Base-by-base conservation (phyloP, 73 alveolate species). In the Effrenium voratum region DNA sequence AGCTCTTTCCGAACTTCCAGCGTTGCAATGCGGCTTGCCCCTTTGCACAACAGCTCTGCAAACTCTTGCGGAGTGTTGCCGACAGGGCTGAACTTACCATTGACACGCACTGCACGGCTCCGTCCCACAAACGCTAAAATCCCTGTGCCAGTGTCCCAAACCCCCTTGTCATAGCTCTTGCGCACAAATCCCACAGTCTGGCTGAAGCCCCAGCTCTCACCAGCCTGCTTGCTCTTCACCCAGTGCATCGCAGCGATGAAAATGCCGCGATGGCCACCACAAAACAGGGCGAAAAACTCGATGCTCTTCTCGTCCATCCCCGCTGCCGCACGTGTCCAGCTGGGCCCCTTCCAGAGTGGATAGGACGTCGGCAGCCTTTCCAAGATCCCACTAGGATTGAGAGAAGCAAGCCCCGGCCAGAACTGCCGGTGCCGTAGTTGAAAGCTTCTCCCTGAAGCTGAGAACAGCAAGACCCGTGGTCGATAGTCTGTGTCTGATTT, bases 221-320 rank as follows among this genome's bases (percentile, higher is more conserved):
- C 80, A 45, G 5, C 34, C 46, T 68, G 80, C 46, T 28, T 32
- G 47, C 80, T 68, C 47, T 68, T 10, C 80, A 68, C 80, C 80
- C 80, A 68, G 80, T 30, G 80, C 80, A 68, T 68, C 24, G 80
- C 80, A 22, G 80, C 80, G 46, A 68, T 68, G 80, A 68, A 68
- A 16, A 60, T 60, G 12, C 75, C 75, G 5, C 75, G 75, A 60
- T 60, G 75, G 5, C 75, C 75, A 16, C 75, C 75, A 60, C 75
- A 60, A 24, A 60, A 60, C 28, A 22, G 75, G 34, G 28, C 28
- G 36, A 60, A 60, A 45, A 68, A 68, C 80, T 68, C 80, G 80
- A 68, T 68, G 80, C 80, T 68, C 46, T 68, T 68, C 46, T 68
- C 32, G 80, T 68, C 80, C 80, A 68, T 43, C 80, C 46, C 34